Evolutionary conservation across 169 alveolate species (phyloP).

Genomic region (Miamiensis avidus): DNA sequence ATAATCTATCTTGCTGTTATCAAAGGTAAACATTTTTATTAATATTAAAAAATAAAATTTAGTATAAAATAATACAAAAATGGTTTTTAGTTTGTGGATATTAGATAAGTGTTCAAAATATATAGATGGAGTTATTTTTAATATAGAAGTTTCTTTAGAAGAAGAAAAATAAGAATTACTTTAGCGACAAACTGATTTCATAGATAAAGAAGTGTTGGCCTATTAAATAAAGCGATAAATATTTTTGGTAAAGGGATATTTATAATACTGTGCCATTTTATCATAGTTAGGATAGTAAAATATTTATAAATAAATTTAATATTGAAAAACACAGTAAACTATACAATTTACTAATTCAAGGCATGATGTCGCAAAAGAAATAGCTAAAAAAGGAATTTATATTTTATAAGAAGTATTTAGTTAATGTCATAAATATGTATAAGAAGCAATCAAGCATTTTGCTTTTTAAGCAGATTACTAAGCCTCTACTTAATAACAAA

Average conservation of each 20-base stretch:
- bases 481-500: too few species aligned
- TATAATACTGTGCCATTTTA: slow-evolving; percentile 6
- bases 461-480: too few species aligned
- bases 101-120: slow-evolving; percentile 4
- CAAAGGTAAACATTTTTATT: not conserved
- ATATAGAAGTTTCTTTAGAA: not conserved
- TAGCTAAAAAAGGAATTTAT: slow-evolving; percentile 29
- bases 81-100: not conserved
- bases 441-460: too few species aligned
- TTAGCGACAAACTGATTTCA: not conserved
- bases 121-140: not conserved
- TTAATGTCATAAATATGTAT: slow-evolving; percentile 10
- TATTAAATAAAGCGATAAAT: not conserved
- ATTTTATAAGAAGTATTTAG: slow-evolving; percentile 26
- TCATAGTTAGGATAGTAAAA: slow-evolving; percentile 4
- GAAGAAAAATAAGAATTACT: not conserved
- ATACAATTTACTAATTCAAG: not conserved
- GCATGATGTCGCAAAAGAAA: slow-evolving; percentile 31
- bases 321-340: too few species aligned
- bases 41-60: too few species aligned
- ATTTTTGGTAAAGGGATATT: not conserved
- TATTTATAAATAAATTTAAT: not conserved
- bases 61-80: not conserved
- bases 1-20: slow-evolving; percentile 4
- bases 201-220: not conserved